Conservation (phyloP, 352 stramenopile genomes). For the Phytophthora crassamura region DNA sequence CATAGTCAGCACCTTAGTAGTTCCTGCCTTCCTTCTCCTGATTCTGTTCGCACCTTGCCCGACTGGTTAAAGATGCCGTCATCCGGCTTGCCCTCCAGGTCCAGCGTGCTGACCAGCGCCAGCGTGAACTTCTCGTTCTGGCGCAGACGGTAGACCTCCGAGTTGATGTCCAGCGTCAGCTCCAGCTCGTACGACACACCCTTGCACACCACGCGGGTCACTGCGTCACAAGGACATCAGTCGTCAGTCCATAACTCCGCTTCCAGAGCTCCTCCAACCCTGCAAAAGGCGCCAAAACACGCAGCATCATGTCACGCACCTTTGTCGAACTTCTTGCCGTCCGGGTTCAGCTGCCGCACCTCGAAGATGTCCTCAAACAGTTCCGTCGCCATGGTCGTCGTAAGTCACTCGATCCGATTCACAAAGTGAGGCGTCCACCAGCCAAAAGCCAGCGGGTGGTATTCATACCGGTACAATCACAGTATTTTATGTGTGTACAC, state of each 20-base stretch:
- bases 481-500: background rate
- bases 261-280: background rate
- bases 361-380: constrained; percentile 99
- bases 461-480: constrained; percentile 7
- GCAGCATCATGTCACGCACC: constrained; percentile 44
- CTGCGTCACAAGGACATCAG: constrained; percentile 32
- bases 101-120: constrained; percentile 95
- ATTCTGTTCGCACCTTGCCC: constrained; percentile 66
- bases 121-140: constrained; percentile 98
- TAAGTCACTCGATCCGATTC: constrained; percentile 4
- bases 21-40: background rate
- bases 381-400: constrained; percentile 77
- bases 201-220: constrained; percentile 96
- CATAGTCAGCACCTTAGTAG: constrained; percentile 6
- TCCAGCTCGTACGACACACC: constrained; percentile 98
- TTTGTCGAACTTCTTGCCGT: constrained; percentile 98
- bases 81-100: constrained; percentile 96
- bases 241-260: constrained; percentile 20
- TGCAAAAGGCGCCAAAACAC: background rate
- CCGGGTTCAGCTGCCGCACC: constrained; percentile 96
- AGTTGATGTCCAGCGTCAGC: constrained; percentile 98
- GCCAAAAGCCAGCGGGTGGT: background rate
- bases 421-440: constrained; percentile 29
- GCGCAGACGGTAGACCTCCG: constrained; percentile 95
- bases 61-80: constrained; percentile 94